Conservation (phyloP, 106 monocot species). For the Narthecium ossifragum region DNA sequence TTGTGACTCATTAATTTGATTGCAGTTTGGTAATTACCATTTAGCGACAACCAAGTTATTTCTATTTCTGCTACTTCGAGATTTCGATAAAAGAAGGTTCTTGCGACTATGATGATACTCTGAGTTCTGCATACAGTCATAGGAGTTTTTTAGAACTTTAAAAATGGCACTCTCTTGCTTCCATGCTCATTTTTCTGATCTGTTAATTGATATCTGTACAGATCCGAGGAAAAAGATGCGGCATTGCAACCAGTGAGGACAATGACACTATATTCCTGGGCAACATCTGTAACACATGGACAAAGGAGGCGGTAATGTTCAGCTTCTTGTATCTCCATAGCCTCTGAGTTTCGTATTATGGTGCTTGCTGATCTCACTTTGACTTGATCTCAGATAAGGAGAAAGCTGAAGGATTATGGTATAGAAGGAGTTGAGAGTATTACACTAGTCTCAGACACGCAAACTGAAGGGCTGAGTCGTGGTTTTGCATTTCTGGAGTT, state of each 20-base stretch:
- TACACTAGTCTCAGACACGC: slow-evolving; percentile 59
- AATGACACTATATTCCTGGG: slow-evolving; percentile 72
- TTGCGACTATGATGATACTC: too few relatives aligned
- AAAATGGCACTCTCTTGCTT: too few relatives aligned
- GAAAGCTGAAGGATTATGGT: slow-evolving; percentile 55
- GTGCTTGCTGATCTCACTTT: slow-evolving; percentile 1
- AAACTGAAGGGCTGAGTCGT: slow-evolving; percentile 57
- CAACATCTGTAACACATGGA: slow-evolving; percentile 78
- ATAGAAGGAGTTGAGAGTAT: slow-evolving; percentile 51
- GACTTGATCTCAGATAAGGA: slow-evolving; percentile 32
- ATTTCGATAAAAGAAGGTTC: too few relatives aligned
- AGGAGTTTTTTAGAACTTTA: too few relatives aligned
- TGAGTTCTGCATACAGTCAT: too few relatives aligned
- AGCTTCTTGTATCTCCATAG: not conserved
- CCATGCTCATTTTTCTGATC: not conserved
- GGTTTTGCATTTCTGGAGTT: slow-evolving; percentile 77
- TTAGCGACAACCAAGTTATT: too few relatives aligned
- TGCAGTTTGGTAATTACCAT: too few relatives aligned
- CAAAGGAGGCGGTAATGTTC: slow-evolving; percentile 54
- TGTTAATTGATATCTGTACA: slow-evolving; percentile 8
- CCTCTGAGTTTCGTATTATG: not conserved
- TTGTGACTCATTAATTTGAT: too few relatives aligned
- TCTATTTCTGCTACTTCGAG: too few relatives aligned
- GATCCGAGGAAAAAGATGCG: slow-evolving; percentile 64
- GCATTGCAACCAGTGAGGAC: slow-evolving; percentile 62